A percentile compares a stretch with the other conserved stretches of the same genome.
Conservation (phyloP, 176 grass and related monocot species). For the Olyra latifolia region DNA sequence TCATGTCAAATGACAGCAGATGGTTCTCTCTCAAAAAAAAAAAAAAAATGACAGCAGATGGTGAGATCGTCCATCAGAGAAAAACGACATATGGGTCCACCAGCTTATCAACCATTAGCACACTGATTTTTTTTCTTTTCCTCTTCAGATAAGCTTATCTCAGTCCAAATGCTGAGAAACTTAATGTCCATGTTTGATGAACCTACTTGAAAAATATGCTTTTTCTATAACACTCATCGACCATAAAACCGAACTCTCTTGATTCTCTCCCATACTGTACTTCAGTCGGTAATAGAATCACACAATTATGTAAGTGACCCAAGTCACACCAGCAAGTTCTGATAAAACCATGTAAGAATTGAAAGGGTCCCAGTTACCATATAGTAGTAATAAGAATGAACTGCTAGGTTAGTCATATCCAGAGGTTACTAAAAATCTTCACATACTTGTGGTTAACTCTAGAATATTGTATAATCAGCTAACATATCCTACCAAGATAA, state of each 20-base stretch:
- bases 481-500: constrained; percentile 3
- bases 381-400: not conserved
- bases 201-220: not conserved
- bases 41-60: not conserved
- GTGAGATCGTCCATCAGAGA: not conserved
- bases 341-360: not conserved
- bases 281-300: not conserved
- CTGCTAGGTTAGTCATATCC: not conserved
- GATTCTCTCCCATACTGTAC: constrained; percentile 16
- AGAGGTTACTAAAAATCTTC: not conserved
- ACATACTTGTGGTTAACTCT: no score
- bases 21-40: not conserved
- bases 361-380: not conserved
- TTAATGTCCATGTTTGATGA: constrained; percentile 36
- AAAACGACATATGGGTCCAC: not conserved
- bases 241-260: constrained; percentile 7
- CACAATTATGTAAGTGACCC: not conserved
- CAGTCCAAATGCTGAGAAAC: not conserved
- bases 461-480: not conserved
- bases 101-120: constrained; percentile 12
- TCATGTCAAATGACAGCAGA: constrained; percentile 3
- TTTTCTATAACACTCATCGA: constrained; percentile 2
- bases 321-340: not conserved
- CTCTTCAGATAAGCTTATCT: constrained; percentile 5
- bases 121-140: not conserved